These are phyloP conservation scores for Pelargonium fulgidum DNA, from an alignment of 441 rosid species.

Conservation along the genomic window DNA sequence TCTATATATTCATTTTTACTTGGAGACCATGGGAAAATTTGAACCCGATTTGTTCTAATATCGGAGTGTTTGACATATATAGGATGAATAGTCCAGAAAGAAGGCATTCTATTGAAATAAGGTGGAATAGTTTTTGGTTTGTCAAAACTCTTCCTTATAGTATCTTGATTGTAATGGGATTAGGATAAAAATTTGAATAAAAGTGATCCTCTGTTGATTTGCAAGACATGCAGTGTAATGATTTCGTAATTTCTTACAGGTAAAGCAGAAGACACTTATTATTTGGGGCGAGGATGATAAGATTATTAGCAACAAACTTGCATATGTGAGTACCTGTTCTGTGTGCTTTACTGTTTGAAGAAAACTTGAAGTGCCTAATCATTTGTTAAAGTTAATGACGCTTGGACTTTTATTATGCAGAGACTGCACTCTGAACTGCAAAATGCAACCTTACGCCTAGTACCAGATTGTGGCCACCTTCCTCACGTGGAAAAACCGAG, in stretches of 20 bases:
- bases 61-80: not conserved
- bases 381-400: not conserved
- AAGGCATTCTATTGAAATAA: not conserved
- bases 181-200: not conserved
- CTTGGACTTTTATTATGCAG: slow-evolving; percentile 19
- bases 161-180: not conserved
- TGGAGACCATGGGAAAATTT: not conserved
- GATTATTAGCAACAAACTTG: slow-evolving; percentile 47
- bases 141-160: not conserved
- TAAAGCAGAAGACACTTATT: slow-evolving; percentile 45
- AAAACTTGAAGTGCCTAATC: slow-evolving; percentile 29
- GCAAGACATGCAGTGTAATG: not conserved
- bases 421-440: slow-evolving; percentile 47
- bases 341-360: not conserved
- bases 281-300: slow-evolving; percentile 54
- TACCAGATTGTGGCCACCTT: slow-evolving; percentile 51
- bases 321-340: slow-evolving; percentile 11
- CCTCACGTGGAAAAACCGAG: slow-evolving; percentile 57
- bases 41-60: not conserved
- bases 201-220: not conserved
- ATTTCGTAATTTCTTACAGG: slow-evolving; percentile 29
- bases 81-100: slow-evolving; percentile 1
- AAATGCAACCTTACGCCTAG: slow-evolving; percentile 35
- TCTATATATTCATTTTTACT: not conserved
- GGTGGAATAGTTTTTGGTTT: not conserved